Percentiles rank a stretch among this genome's conserved stretches.
Conservation (phyloP, 768 basidiomycete genomes). For the Tubosaeta sp. region DNA sequence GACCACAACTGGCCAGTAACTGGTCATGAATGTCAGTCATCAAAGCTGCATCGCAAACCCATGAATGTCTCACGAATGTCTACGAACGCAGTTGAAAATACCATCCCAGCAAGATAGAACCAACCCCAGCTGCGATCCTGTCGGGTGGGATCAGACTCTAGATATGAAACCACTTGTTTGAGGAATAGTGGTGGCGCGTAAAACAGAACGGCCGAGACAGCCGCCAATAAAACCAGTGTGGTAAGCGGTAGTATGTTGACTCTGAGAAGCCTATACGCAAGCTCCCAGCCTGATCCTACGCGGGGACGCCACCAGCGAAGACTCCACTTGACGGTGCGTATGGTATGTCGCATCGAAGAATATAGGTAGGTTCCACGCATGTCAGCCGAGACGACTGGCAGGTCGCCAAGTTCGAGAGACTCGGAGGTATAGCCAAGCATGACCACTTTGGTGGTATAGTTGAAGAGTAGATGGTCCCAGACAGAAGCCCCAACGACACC, state of each 20-base stretch:
- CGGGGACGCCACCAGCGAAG: slow-evolving; percentile 56
- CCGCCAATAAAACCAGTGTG: slow-evolving; percentile 47
- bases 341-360: slow-evolving; percentile 55
- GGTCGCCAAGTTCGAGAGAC: slow-evolving; percentile 80
- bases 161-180: slow-evolving; percentile 53
- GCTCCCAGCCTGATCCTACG: slow-evolving; percentile 59
- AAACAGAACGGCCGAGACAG: slow-evolving; percentile 56
- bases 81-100: slow-evolving; percentile 39
- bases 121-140: slow-evolving; percentile 66
- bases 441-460: slow-evolving; percentile 83
- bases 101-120: slow-evolving; percentile 57
- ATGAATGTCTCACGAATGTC: slow-evolving; percentile 37
- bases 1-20: slow-evolving; percentile 72
- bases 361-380: slow-evolving; percentile 70
- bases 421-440: slow-evolving; percentile 73
- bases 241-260: slow-evolving; percentile 46
- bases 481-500: slow-evolving; percentile 49
- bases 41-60: neutral
- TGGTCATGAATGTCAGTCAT: slow-evolving; percentile 24
- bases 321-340: slow-evolving; percentile 46
- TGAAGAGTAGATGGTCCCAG: slow-evolving; percentile 59
- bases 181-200: slow-evolving; percentile 65
- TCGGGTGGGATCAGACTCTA: slow-evolving; percentile 59
- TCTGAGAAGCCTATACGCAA: slow-evolving; percentile 57
- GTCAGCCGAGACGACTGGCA: slow-evolving; percentile 72